These are phyloP conservation scores for Cruciata laevipes DNA, from an alignment of 257 asterid genomes.

Conservation along the genomic window DNA sequence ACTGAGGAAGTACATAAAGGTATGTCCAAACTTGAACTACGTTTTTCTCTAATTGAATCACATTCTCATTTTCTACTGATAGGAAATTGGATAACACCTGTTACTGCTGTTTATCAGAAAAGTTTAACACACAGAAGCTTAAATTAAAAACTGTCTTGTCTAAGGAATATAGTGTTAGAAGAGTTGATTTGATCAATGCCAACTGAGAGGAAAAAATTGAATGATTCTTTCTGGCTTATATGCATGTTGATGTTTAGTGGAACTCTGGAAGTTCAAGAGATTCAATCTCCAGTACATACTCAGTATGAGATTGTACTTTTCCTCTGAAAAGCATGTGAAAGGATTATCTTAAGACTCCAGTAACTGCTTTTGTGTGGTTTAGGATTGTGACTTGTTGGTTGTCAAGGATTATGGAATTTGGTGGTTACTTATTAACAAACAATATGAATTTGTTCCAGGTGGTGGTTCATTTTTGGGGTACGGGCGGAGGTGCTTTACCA, in stretches of 20 bases:
- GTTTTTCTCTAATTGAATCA: neutral
- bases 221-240: neutral
- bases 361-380: neutral
- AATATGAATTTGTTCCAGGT: slow-evolving; percentile 40
- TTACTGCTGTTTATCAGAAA: neutral
- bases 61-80: neutral
- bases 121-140: neutral
- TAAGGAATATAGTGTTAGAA: neutral
- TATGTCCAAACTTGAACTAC: slow-evolving; percentile 16
- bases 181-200: neutral
- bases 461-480: slow-evolving; percentile 96
- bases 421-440: neutral
- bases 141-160: neutral
- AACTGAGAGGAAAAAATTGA: neutral
- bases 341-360: neutral
- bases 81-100: neutral
- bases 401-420: neutral
- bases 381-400: neutral
- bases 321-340: neutral
- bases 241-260: neutral
- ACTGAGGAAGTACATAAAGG: slow-evolving; percentile 86
- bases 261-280: neutral
- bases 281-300: neutral
- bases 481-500: slow-evolving; percentile 87
- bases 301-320: neutral